These are phyloP conservation scores for Tetradesmus obliquus DNA, from an alignment of 139 green algal genomes.

Conservation along the genomic window DNA sequence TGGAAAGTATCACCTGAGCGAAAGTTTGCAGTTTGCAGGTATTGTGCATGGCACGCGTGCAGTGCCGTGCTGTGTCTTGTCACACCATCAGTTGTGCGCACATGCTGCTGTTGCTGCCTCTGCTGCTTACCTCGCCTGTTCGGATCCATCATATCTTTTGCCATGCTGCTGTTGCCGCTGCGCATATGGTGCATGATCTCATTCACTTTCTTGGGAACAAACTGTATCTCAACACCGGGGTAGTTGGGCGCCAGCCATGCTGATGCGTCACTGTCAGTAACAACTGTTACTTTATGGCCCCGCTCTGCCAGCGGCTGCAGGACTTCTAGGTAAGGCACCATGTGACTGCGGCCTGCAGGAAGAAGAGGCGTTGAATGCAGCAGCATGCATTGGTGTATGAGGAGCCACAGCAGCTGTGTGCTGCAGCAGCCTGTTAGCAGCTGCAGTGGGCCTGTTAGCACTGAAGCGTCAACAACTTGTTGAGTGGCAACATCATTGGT, in stretches of 20 bases:
- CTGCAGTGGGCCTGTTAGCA: too few species aligned
- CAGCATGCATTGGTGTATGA: neutral
- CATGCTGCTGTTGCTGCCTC: too few species aligned
- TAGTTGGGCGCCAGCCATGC: slow-evolving; percentile 4
- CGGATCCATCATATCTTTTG: neutral
- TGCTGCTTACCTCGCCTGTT: neutral
- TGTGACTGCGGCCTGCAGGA: slow-evolving; percentile 34
- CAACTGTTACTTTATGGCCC: slow-evolving; percentile 30
- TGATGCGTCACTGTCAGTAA: slow-evolving; percentile 7
- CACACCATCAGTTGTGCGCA: too few species aligned
- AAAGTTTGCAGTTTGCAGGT: too few species aligned
- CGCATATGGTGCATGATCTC: neutral
- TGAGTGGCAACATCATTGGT: neutral
- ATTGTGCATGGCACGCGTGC: too few species aligned
- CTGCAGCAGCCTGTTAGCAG: too few species aligned
- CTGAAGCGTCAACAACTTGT: neutral
- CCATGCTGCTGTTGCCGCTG: neutral
- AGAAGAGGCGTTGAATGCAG: neutral
- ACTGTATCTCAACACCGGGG: neutral
- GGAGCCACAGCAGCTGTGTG: neutral
- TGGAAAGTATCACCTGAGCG: too few species aligned
- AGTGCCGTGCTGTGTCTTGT: too few species aligned
- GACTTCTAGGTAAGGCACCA: slow-evolving; percentile 33
- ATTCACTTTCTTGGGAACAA: neutral
- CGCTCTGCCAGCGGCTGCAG: slow-evolving; percentile 15